phyloP scores from a whole-genome alignment of 257 asterid genomes.

The Leptodermis oblonga region DNA sequence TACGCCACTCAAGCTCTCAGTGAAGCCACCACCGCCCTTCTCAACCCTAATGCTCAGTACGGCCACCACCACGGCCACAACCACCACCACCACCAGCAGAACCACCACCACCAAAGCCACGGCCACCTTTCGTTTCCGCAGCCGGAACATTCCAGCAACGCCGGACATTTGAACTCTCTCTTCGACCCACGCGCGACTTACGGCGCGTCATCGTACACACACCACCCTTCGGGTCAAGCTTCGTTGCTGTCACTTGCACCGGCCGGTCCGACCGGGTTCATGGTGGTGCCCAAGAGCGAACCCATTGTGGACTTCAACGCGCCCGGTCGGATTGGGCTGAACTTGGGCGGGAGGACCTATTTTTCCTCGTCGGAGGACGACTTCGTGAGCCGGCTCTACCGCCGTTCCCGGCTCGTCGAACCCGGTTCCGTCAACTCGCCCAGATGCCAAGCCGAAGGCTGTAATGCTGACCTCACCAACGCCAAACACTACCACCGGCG shows the following conservation, averaged over 20 bases:
- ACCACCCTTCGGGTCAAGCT: constrained; percentile 29
- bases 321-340: constrained; percentile 58
- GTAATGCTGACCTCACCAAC: constrained; percentile 82
- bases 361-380: constrained; percentile 90
- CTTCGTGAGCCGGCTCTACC: constrained; percentile 92
- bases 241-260: constrained; percentile 63
- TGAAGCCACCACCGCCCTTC: constrained; percentile 26
- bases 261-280: constrained; percentile 41
- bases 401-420: constrained; percentile 73
- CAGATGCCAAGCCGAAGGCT: constrained; percentile 88
- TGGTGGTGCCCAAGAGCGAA: constrained; percentile 73
- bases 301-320: constrained; percentile 41
- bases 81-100: constrained; percentile 16
- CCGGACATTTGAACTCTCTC: constrained; percentile 26
- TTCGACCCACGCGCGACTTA: constrained; percentile 50
- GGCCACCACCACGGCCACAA: constrained; percentile 22
- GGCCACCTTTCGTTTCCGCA: constrained; percentile 32
- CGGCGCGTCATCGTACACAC: constrained; percentile 32
- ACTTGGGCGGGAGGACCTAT: constrained; percentile 86
- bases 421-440: constrained; percentile 73
- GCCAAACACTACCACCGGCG: constrained; percentile 99
- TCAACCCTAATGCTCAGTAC: constrained; percentile 49
- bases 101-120: too few species aligned
- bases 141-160: constrained; percentile 5
- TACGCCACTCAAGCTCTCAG: constrained; percentile 38